Evolutionary conservation across 345 rosid genomes (phyloP), one percentile per base, ranked within the genome.

Genomic region (Euphorbia peplus): DNA sequence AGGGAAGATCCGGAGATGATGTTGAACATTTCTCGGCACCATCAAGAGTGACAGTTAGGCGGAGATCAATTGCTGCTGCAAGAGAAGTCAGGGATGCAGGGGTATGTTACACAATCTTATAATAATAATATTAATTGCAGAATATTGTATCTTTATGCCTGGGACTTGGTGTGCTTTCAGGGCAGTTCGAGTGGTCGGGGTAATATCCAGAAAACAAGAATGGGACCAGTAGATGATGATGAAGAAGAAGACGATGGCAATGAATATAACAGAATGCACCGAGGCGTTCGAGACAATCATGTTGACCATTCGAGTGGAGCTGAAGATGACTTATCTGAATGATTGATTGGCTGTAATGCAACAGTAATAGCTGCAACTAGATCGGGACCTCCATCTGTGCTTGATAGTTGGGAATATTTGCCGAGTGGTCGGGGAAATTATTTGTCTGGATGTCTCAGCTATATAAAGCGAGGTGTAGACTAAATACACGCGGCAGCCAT

Each of bases 1-100:
- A 90, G 76, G 98, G 97, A 72, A 88, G 93, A 79, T 73, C 91
- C 18, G 78, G 79, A 10, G 97, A 95, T 28, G 99, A 95, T 72
- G 74, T 87, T 25, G 99, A 91, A 78, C 97, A 92, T 76, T 88
- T 90, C 62, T 90, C 97, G 9, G 83, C 75, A 64, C 99, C 99
- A 37, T 84, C 93, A 68, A 79, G 84, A 74, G 76, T 95, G 46
- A 90, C 93, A 12, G 87, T 88, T 28, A 87, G 97, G 87, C 71
- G 78, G 42, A 80, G 95, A 69, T 60, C 86, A 25, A 69, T 75
- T 47, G 90, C 86, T 53, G 78, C 87, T 56, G 80, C 84, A 18
- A 83, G 84, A 46, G 96, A 95, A 80, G 77, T 79, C 75, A 86
- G 85, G 70, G 97, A 86, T 35, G 58, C 80, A 2, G 92, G 75